Conservation (phyloP, 345 rosid species). For the Eucalyptus globulus region DNA sequence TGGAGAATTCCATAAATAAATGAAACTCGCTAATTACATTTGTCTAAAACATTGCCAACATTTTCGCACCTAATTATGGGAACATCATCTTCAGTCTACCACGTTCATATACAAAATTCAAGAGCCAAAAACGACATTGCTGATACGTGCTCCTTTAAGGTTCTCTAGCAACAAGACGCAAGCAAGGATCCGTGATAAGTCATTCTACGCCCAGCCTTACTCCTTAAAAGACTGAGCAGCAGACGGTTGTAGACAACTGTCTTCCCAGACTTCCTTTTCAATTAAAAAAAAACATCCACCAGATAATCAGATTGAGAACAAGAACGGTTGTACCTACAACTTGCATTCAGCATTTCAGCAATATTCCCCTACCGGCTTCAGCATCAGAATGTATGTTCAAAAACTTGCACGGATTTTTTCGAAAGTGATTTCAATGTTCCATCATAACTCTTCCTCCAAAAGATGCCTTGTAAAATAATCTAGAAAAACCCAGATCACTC, state of each 20-base stretch:
- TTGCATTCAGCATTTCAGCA: neutral
- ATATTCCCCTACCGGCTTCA: neutral
- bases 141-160: neutral
- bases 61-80: neutral
- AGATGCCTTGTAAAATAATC: neutral
- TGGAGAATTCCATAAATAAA: neutral
- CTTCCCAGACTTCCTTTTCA: neutral
- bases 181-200: neutral
- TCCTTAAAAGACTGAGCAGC: neutral
- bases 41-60: neutral
- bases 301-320: neutral
- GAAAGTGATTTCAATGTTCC: neutral
- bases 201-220: neutral
- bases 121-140: neutral
- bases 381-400: neutral
- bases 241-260: neutral
- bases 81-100: neutral
- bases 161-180: neutral
- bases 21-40: neutral
- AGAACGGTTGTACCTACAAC: neutral
- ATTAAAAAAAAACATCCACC: neutral
- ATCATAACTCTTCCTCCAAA: neutral
- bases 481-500: neutral
- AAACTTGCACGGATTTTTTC: neutral
- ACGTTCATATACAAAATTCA: neutral